These are phyloP conservation scores for Leccinum glutinopallens DNA, from an alignment of 1,284 basidiomycete species.

Conservation along the genomic window DNA sequence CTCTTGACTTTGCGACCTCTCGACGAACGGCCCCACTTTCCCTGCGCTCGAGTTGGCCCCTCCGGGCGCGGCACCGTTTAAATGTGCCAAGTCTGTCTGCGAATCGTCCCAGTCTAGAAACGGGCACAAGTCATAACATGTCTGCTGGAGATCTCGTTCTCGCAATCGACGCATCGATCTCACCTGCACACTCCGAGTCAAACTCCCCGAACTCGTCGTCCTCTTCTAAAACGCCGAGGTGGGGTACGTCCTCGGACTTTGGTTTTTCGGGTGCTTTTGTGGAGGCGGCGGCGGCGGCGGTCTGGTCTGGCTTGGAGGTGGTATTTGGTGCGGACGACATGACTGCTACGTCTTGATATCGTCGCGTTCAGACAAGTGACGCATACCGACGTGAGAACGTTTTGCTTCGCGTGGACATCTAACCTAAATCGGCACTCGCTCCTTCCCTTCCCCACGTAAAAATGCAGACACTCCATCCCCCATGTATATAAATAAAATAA, in stretches of 20 bases:
- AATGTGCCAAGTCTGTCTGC: no score
- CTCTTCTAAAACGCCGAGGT: constrained; percentile 77
- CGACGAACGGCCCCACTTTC: constrained; percentile 36
- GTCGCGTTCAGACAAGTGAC: constrained; percentile 9
- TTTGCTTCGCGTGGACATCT: background rate
- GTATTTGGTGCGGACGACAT: constrained; percentile 37
- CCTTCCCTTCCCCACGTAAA: no score
- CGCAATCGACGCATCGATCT: constrained; percentile 31
- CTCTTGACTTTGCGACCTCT: constrained; percentile 51
- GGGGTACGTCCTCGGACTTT: constrained; percentile 45
- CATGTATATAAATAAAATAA: no score
- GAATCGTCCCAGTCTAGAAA: no score
- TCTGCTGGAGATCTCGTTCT: no score
- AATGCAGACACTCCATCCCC: no score
- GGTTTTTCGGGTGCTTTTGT: constrained; percentile 39
- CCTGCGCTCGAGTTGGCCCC: constrained; percentile 7
- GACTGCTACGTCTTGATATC: constrained; percentile 1
- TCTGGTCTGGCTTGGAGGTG: constrained; percentile 41
- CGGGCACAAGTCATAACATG: no score
- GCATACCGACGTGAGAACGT: constrained; percentile 31
- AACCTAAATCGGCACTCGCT: background rate
- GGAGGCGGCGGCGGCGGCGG: constrained; percentile 1
- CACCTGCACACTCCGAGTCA: constrained; percentile 58
- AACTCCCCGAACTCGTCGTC: constrained; percentile 89
- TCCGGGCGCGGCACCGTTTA: no score